Conservation (phyloP, 805 yeast genomes). For the Saturnispora sanitii region DNA sequence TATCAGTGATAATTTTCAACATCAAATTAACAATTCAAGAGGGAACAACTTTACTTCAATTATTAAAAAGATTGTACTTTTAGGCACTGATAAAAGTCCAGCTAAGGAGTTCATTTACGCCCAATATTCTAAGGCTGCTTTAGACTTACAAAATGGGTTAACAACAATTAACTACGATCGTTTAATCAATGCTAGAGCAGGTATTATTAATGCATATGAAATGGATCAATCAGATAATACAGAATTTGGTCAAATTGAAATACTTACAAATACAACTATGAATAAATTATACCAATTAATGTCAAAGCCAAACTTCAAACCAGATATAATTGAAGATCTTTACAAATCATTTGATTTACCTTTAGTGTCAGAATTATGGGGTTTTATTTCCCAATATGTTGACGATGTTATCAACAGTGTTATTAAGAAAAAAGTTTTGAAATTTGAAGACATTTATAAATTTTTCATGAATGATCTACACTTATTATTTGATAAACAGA, state of each 20-base stretch:
- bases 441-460: slow-evolving; percentile 46
- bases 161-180: slow-evolving; percentile 33
- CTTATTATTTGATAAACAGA: slow-evolving; percentile 13
- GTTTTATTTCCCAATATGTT: slow-evolving; percentile 35
- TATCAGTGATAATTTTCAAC: slow-evolving; percentile 16
- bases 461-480: slow-evolving; percentile 39
- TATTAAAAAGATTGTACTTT: slow-evolving; percentile 48
- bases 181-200: slow-evolving; percentile 31
- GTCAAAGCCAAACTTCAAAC: slow-evolving; percentile 13
- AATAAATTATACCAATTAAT: slow-evolving; percentile 19
- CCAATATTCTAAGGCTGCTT: slow-evolving; percentile 34
- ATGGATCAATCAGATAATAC: slow-evolving; percentile 4
- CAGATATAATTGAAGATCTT: slow-evolving; percentile 26
- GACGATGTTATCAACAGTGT: slow-evolving; percentile 25
- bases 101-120: slow-evolving; percentile 50
- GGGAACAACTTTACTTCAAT: slow-evolving; percentile 29
- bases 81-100: slow-evolving; percentile 57
- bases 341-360: slow-evolving; percentile 36
- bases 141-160: slow-evolving; percentile 30
- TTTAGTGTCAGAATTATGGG: slow-evolving; percentile 51
- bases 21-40: slow-evolving; percentile 7
- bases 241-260: slow-evolving; percentile 10
- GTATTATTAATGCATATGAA: slow-evolving; percentile 29
- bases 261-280: slow-evolving; percentile 20
- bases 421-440: slow-evolving; percentile 31